Evolutionary conservation across 208 protist genomes (phyloP).

Genomic region (Leishmania mexicana): DNA sequence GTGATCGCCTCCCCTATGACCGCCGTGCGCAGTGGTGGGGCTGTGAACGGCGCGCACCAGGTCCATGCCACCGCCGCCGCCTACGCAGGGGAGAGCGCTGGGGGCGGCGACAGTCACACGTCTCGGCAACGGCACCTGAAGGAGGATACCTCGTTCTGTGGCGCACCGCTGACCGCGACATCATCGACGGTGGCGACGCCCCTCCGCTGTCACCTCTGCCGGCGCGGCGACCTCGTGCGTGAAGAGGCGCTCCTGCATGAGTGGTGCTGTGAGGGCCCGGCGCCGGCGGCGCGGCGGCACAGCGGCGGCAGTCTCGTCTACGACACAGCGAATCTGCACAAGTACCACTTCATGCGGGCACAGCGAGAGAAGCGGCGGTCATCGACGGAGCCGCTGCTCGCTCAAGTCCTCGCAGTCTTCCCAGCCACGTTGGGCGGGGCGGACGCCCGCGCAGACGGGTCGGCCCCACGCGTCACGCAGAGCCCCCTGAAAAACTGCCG

Average conservation of each 20-base stretch:
- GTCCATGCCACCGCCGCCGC: background rate
- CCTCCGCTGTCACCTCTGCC: slow-evolving; percentile 69
- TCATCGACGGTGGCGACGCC: background rate
- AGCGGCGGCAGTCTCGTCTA: slow-evolving; percentile 37
- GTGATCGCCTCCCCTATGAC: slow-evolving; percentile 14
- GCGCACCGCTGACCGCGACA: background rate
- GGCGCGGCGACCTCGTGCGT: slow-evolving; percentile 41
- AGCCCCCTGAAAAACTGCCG: background rate
- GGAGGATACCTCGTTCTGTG: background rate
- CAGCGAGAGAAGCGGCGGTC: slow-evolving; percentile 44
- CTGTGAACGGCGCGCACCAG: background rate
- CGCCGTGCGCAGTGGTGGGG: slow-evolving; percentile 7
- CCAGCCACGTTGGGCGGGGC: background rate
- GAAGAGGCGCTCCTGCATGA: slow-evolving; percentile 61
- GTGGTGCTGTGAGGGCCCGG: slow-evolving; percentile 82
- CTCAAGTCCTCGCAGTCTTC: slow-evolving; percentile 15
- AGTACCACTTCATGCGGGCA: slow-evolving; percentile 73
- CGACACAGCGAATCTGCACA: slow-evolving; percentile 59
- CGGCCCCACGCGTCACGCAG: slow-evolving; percentile 4
- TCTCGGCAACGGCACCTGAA: background rate
- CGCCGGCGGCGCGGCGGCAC: slow-evolving; percentile 34
- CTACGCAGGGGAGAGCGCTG: background rate
- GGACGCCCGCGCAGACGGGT: background rate
- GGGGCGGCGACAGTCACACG: background rate
- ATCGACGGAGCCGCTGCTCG: slow-evolving; percentile 47